A percentile compares a stretch with the other conserved stretches of the same genome.
Evolutionary conservation across 225 moss, liverwort and hornwort genomes (phyloP).

Genomic region (Pleurozium schreberi): DNA sequence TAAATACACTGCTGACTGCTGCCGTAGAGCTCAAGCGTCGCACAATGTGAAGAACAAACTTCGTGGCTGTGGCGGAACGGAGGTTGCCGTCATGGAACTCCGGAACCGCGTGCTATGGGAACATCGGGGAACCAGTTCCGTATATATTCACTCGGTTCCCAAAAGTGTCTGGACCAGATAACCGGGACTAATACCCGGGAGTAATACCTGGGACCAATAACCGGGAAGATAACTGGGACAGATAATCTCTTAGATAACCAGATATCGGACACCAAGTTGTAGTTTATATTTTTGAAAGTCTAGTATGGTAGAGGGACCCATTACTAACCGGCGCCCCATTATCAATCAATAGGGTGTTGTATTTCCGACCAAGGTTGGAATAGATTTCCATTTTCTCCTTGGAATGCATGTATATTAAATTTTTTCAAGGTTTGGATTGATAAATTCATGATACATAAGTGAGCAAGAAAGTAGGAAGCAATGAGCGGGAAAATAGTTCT

Average conservation of each 20-base stretch:
- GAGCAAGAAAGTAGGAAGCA: too few species aligned
- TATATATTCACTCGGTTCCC: neutral
- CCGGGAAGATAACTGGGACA: neutral
- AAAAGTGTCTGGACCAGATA: neutral
- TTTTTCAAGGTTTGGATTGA: too few species aligned
- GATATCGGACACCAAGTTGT: neutral
- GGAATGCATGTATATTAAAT: too few species aligned
- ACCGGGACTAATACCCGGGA: neutral
- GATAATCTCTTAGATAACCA: neutral
- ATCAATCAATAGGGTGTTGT: too few species aligned
- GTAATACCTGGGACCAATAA: too few species aligned
- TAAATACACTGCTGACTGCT: neutral
- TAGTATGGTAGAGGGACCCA: too few species aligned
- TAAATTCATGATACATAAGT: too few species aligned
- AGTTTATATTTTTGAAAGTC: too few species aligned
- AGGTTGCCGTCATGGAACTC: neutral
- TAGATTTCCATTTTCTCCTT: too few species aligned
- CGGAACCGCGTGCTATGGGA: neutral
- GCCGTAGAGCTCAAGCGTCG: slow-evolving; percentile 7
- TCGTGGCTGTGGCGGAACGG: slow-evolving; percentile 4
- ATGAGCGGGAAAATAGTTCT: too few species aligned
- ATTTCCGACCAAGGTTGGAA: too few species aligned
- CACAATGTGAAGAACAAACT: neutral
- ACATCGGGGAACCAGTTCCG: neutral
- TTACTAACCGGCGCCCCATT: too few species aligned